Evolutionary conservation across 768 basidiomycete species (phyloP).

Genomic region (Tricholoma furcatifolium): DNA sequence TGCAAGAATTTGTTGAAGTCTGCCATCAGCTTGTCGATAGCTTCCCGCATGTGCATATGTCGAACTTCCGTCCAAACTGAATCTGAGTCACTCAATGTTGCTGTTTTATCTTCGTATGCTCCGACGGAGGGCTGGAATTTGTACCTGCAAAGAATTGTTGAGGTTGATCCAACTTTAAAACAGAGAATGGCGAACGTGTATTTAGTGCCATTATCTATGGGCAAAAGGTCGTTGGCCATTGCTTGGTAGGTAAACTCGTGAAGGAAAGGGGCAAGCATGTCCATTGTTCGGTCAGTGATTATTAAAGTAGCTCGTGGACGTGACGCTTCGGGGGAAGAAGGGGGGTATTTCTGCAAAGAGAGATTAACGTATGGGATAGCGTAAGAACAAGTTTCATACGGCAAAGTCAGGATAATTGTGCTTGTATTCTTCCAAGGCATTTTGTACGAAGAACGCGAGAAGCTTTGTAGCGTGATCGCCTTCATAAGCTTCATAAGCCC

Average conservation of each 20-base stretch:
- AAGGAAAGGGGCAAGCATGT: slow-evolving; percentile 83
- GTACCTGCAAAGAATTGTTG: slow-evolving; percentile 52
- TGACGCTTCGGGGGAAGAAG: slow-evolving; percentile 37
- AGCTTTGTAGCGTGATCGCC: slow-evolving; percentile 78
- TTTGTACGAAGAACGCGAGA: slow-evolving; percentile 84
- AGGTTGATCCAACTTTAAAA: not conserved
- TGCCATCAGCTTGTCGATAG: slow-evolving; percentile 94
- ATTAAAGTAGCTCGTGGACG: slow-evolving; percentile 80
- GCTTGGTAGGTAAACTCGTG: slow-evolving; percentile 99
- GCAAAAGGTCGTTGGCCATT: slow-evolving; percentile 94
- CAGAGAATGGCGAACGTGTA: slow-evolving; percentile 65
- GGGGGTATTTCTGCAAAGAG: slow-evolving; percentile 42
- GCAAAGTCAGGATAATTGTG: slow-evolving; percentile 84
- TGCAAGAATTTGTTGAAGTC: slow-evolving; percentile 94
- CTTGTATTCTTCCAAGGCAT: slow-evolving; percentile 83
- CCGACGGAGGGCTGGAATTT: slow-evolving; percentile 91
- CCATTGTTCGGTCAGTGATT: slow-evolving; percentile 97
- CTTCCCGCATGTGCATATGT: slow-evolving; percentile 99
- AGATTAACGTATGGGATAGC: not conserved
- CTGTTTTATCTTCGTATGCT: slow-evolving; percentile 84
- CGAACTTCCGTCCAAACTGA: slow-evolving; percentile 89
- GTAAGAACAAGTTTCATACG: slow-evolving; percentile 44
- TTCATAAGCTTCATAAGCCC: slow-evolving; percentile 67
- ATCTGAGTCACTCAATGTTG: slow-evolving; percentile 83
- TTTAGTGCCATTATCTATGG: slow-evolving; percentile 80